phyloP scores from a whole-genome alignment of 768 basidiomycete genomes.

The Pleurotus sapidus region DNA sequence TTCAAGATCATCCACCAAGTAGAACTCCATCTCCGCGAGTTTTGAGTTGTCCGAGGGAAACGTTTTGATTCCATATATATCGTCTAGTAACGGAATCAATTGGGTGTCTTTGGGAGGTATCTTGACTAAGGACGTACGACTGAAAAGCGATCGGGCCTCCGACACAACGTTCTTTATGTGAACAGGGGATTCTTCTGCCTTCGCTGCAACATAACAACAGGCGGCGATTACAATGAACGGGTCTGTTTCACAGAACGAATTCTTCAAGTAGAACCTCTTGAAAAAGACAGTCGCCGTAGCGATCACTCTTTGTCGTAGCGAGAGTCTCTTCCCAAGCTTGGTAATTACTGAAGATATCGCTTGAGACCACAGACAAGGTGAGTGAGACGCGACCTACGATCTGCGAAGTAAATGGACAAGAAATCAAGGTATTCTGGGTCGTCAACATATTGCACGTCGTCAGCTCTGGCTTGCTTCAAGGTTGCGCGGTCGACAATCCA shows the following conservation, averaged over 20 bases:
- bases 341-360: constrained; percentile 60
- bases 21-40: constrained; percentile 99
- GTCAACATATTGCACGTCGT: constrained; percentile 78
- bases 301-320: constrained; percentile 84
- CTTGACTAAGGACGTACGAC: constrained; percentile 40
- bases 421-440: constrained; percentile 77
- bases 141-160: constrained; percentile 78
- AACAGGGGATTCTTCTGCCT: constrained; percentile 93
- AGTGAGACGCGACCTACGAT: constrained; percentile 42
- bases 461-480: constrained; percentile 66
- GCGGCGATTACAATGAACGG: constrained; percentile 90
- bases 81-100: constrained; percentile 30
- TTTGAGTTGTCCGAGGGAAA: constrained; percentile 89
- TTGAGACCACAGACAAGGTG: background rate
- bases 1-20: constrained; percentile 93
- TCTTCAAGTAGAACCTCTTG: constrained; percentile 95
- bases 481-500: constrained; percentile 88
- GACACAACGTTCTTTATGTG: constrained; percentile 91
- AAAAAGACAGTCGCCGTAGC: constrained; percentile 96
- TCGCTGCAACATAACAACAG: constrained; percentile 94
- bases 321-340: constrained; percentile 81
- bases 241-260: constrained; percentile 93
- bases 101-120: background rate
- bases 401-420: constrained; percentile 86
- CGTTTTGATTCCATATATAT: constrained; percentile 70